Evolutionary conservation across 176 grass and related monocot species (phyloP), one percentile per base, ranked within the genome.

Genomic region (Eleusine indica): DNA sequence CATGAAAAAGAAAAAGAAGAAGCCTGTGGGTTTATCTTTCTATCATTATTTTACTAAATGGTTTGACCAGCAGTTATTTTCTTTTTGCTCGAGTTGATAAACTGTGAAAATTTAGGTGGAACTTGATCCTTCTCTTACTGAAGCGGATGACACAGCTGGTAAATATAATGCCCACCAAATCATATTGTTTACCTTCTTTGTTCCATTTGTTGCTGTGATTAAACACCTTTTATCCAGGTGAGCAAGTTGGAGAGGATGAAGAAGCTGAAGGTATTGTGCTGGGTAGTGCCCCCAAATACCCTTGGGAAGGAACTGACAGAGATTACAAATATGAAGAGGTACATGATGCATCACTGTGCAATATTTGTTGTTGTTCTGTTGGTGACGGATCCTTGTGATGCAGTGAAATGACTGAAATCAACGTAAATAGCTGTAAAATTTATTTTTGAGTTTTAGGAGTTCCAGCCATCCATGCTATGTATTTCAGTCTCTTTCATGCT

Each of bases 1-100:
- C 46, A 84, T 91, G 91, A 99, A 96, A 81, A 99, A 99, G 86
- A 99, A 99, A 78, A 99, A 99, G 81, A 99, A 96, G 93, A 99
- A 99, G 53, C 93, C 53, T n/a, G 97, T 99, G 32, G 80, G 84
- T 87, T 63, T 73, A 51, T 68, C 47, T 52, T 35, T 80, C 39
- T 53, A 70, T 16, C 72, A 37, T 19, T 42, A 81, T 32, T 73
- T 64, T 46, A 66, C 46, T 38, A 40, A 85, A 25, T 86, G 47
- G 62, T 71, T 76, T 64, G 18, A 74, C 53, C 69, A 74, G 48
- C 16, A 14, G 21, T 53, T 54, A 2, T 28, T 47, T 79, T 29
- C 4, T 63, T 4, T 14, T 68, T 76, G 32, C 5, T 83, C 21
- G 32, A 73, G 18, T 38, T 83, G 51, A 56, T 81, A 18, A 37